Evolutionary conservation across 768 basidiomycete genomes (phyloP).

Genomic region (Amanita pseudoporphyria): DNA sequence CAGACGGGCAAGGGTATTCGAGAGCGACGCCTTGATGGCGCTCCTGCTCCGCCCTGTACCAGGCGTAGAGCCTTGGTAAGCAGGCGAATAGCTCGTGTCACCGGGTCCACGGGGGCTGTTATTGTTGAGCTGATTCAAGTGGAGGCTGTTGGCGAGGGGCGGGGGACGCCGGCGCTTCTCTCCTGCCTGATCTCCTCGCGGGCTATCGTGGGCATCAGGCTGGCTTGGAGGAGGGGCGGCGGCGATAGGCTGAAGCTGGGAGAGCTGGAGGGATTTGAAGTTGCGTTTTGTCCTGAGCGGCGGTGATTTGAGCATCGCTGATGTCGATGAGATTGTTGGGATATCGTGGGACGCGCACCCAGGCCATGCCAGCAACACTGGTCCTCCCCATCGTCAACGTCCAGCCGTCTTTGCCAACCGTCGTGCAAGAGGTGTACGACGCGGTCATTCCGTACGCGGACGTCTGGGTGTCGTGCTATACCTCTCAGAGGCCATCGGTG

Average conservation of each 20-base stretch:
- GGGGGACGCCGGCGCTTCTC: slow-evolving; percentile 70
- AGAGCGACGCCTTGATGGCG: slow-evolving; percentile 62
- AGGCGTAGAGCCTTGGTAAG: slow-evolving; percentile 22
- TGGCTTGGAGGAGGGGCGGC: not conserved
- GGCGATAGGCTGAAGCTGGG: not conserved
- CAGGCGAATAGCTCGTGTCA: not conserved
- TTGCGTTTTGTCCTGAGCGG: slow-evolving; percentile 87
- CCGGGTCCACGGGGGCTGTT: not conserved
- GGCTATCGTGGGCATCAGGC: not conserved
- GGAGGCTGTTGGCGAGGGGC: slow-evolving; percentile 56
- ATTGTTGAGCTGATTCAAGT: no score
- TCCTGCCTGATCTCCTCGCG: no score
- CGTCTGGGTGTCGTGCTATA: slow-evolving; percentile 73
- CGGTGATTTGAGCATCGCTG: slow-evolving; percentile 1
- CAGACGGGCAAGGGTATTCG: slow-evolving; percentile 78
- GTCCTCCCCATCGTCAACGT: slow-evolving; percentile 43
- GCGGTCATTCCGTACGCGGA: slow-evolving; percentile 48
- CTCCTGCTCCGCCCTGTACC: slow-evolving; percentile 47
- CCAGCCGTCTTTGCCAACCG: slow-evolving; percentile 50
- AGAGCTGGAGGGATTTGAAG: slow-evolving; percentile 76
- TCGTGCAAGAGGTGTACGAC: slow-evolving; percentile 54
- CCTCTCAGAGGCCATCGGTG: slow-evolving; percentile 37
- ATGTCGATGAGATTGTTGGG: no score
- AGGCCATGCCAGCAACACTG: no score
- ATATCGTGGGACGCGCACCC: not conserved